Base-by-base conservation (phyloP, 352 stramenopile species). In the Pythium scleroteichum region DNA sequence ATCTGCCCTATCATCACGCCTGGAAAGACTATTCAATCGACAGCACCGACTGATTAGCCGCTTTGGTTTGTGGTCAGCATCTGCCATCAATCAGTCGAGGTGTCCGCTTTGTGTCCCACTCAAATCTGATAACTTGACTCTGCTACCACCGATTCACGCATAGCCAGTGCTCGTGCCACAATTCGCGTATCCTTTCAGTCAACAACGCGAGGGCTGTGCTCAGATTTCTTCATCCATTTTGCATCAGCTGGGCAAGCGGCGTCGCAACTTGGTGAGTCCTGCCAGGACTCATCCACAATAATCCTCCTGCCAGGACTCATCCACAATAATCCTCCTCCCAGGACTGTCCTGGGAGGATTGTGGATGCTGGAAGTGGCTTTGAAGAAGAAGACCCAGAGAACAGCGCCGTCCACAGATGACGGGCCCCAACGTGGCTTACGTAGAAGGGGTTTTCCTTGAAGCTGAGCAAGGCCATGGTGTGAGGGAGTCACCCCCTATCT, bases 131-230 rank as follows among this genome's bases (percentile, higher is more conserved):
- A 33, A 22, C 2, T 1, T 14, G n/a, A 4, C 10, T 8, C 44
- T 51, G 22, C 22, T 14, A 22, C 23, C 44, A 51, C 44, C 22
- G 17, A 26, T 24, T 35, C 3, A 16, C 10, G 3, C 44, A 51
- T 13, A 26, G 23, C 44, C 44, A 33, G 44, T 17, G 10, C 44
- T 19, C 41, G 16, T 16, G 41, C 41, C 41, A 48, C 41, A 14
- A 24, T 33, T 17, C 2, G 23, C 44, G 44, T 51, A 51, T 51
- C 44, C 23, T 19, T 51, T 51, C 44, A 51, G 44, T 51, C 44
- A 51, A 33, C 44, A 51, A 7, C 17, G 17, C 17, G 10, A n/a
- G 20, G 6, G 9, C 40, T 22, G 40, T 19, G 40, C 40, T 22
- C 40, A 46, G 40, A 46, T 46, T 19, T 19, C 17, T 22, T 45